Conservation (phyloP, 1,284 basidiomycete genomes). For the Athelia psychrophila region DNA sequence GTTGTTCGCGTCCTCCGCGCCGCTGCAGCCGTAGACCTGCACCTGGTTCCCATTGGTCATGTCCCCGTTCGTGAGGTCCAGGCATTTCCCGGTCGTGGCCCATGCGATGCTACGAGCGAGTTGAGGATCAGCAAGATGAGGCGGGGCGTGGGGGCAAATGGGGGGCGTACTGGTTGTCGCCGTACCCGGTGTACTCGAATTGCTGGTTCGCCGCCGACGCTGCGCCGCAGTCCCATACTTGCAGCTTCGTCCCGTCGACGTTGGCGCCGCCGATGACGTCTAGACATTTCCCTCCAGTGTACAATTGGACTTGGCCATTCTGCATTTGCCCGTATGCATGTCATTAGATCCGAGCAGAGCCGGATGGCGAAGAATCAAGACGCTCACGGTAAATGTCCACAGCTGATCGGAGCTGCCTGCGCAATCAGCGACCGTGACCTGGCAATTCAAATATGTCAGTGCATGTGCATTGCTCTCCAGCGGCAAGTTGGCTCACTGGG, state of each 20-base stretch:
- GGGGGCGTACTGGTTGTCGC: conserved; percentile 28
- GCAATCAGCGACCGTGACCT: conserved; percentile 43
- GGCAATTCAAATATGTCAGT: not conserved
- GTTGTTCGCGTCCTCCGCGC: conserved; percentile 28
- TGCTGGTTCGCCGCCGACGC: conserved; percentile 38
- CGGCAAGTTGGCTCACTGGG: not conserved
- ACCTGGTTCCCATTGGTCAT: conserved; percentile 38
- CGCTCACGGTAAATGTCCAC: conserved; percentile 37
- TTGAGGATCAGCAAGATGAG: not conserved
- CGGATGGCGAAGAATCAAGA: not conserved
- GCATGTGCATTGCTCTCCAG: too few relatives aligned
- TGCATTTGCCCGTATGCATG: conserved; percentile 35
- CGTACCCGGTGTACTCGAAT: conserved; percentile 37
- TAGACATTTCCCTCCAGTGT: conserved; percentile 41
- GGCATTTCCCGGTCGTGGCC: conserved; percentile 44
- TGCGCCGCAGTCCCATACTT: conserved; percentile 42
- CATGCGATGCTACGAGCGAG: conserved; percentile 28
- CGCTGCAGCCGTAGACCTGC: conserved; percentile 42
- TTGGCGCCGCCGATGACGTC: conserved; percentile 38
- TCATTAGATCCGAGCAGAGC: not conserved
- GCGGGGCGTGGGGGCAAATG: not conserved
- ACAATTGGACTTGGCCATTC: conserved; percentile 37
- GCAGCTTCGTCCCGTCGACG: conserved; percentile 40
- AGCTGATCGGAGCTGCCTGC: conserved; percentile 23
- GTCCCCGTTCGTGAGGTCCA: conserved; percentile 41